Percentiles rank a stretch among this genome's conserved stretches.
Evolutionary conservation across 1,139 yeast genomes (phyloP).

Genomic region (Geotrichum citri-aurantii): DNA sequence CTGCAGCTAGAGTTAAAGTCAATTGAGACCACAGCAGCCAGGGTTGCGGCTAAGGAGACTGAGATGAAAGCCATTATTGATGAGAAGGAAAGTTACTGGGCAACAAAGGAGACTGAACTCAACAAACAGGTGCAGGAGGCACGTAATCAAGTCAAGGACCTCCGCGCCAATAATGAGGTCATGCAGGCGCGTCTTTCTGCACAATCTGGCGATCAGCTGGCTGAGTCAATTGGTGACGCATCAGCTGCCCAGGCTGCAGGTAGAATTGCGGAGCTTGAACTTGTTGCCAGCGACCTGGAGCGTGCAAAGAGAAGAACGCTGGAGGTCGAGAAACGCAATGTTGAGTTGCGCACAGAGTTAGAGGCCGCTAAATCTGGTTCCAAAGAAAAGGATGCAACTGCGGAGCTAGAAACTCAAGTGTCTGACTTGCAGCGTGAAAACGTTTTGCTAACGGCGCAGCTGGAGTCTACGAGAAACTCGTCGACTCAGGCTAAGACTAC

Average conservation of each 20-base stretch:
- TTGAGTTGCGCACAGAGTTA: conserved; percentile 61
- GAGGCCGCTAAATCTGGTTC: conserved; percentile 47
- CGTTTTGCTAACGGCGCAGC: conserved; percentile 54
- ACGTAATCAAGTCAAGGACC: conserved; percentile 32
- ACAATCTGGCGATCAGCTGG: conserved; percentile 24
- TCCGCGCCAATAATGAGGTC: conserved; percentile 27
- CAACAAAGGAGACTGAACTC: conserved; percentile 45
- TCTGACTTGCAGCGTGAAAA: conserved; percentile 45
- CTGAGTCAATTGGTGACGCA: conserved; percentile 20
- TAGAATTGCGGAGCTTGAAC: conserved; percentile 51
- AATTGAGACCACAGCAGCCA: conserved; percentile 30
- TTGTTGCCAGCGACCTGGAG: conserved; percentile 70
- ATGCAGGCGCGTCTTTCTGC: conserved; percentile 30
- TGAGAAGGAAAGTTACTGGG: conserved; percentile 40
- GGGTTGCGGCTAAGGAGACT: conserved; percentile 36
- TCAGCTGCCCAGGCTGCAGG: conserved; percentile 26
- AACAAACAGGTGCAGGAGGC: conserved; percentile 40
- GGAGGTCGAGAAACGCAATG: conserved; percentile 74
- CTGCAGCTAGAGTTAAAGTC: conserved; percentile 45
- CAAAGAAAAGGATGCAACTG: conserved; percentile 46
- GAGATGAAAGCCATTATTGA: conserved; percentile 39
- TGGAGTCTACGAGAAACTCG: conserved; percentile 40
- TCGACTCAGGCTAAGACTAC: conserved; percentile 12
- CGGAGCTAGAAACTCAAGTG: conserved; percentile 29
- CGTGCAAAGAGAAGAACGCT: conserved; percentile 59